A percentile compares a stretch with the other conserved stretches of the same genome.
Conservation (phyloP, 1,284 basidiomycete species). For the Naganishia albida region DNA sequence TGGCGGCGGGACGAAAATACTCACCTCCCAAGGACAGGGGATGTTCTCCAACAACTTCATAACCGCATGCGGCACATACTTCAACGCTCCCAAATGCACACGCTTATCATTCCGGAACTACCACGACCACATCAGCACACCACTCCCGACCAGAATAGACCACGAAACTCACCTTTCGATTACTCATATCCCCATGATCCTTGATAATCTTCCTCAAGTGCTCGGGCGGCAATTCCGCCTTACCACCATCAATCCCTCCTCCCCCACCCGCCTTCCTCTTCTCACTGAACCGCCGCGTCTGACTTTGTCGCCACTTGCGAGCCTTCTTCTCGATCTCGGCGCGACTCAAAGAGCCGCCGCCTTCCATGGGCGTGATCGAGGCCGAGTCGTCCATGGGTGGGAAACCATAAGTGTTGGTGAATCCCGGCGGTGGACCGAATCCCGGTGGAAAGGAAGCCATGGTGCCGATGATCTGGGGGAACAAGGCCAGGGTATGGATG, state of each 20-base stretch:
- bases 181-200: slow-evolving; percentile 96
- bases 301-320: slow-evolving; percentile 52
- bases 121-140: slow-evolving; percentile 45
- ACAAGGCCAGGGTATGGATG: neutral
- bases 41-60: slow-evolving; percentile 99
- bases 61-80: slow-evolving; percentile 98
- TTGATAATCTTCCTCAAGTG: slow-evolving; percentile 97
- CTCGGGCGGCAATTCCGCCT: slow-evolving; percentile 62
- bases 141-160: slow-evolving; percentile 29
- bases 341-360: slow-evolving; percentile 45
- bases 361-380: slow-evolving; percentile 35
- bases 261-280: slow-evolving; percentile 53
- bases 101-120: slow-evolving; percentile 96
- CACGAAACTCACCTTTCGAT: slow-evolving; percentile 62
- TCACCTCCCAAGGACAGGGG: slow-evolving; percentile 91
- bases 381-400: neutral
- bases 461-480: slow-evolving; percentile 10
- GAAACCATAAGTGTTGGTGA: slow-evolving; percentile 32
- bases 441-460: slow-evolving; percentile 52
- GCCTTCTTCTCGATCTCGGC: slow-evolving; percentile 55
- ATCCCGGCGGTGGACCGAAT: slow-evolving; percentile 49
- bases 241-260: slow-evolving; percentile 54
- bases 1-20: slow-evolving; percentile 29
- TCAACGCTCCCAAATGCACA: slow-evolving; percentile 94
- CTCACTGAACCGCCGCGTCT: slow-evolving; percentile 49